Evolutionary conservation across 306 rosid genomes (phyloP), one percentile per base, ranked within the genome.

Genomic region (Lagenaria siceraria): DNA sequence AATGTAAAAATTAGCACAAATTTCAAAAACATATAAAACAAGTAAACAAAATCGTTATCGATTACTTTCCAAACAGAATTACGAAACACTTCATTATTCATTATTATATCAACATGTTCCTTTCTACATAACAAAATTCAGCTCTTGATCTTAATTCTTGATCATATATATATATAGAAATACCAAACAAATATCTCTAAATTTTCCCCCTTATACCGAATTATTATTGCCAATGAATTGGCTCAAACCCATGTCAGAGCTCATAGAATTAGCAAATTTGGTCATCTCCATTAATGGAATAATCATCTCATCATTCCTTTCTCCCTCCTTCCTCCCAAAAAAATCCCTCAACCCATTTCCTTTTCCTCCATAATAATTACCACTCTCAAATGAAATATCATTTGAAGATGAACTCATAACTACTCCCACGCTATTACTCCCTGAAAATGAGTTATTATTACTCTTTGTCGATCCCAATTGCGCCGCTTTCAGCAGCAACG

Each of bases 401-500:
- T 46, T 46, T 46, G 52, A 13, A 46, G 52, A 70, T 3, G 76
- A 38, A 19, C 85, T 83, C 77, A 87, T 85, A 0, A 82, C 86
- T 10, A 82, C 86, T 13, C 93, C 90, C 77, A 89, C 86, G 56
- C 82, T 85, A 58, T 63, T 46, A 46, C 52, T 77, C 70, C 87
- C 78, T 36, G 83, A 87, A 14, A 85, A 87, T 36, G 86, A 79
- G 52, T 46, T 43, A 43, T 43, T 18, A 56, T 77, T 80, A 78
- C 33, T 83, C n/a, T 58, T 74, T 0, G 88, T 85, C 46, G 93
- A 89, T n/a, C 93, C 93, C 86, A 89, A 83, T 19, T 87, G 90
- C 4, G 93, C 93, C 73, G 93, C 93, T 38, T 89, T 85, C 77
- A 85, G 88, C 25, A 89, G 81, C 74, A 89, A 83, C 0, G 93